Conservation (phyloP, 192 early-diverging fungal species). For the Coemansia sp. region DNA sequence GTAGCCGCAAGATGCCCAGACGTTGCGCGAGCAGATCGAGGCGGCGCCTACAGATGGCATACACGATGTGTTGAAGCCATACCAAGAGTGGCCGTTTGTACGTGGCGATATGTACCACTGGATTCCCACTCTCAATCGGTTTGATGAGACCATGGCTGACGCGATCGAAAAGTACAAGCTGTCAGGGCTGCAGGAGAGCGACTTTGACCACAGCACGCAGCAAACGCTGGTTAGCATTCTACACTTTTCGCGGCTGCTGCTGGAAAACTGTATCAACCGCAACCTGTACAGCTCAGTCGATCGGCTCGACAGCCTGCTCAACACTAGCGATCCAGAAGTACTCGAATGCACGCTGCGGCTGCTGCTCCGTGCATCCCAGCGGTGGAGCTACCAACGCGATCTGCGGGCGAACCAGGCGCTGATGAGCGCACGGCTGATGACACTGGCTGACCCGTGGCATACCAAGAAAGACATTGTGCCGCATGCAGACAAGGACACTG, state of each 20-base stretch:
- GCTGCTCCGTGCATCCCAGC: constrained; percentile 83
- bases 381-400: constrained; percentile 81
- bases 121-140: constrained; percentile 90
- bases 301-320: constrained; percentile 79
- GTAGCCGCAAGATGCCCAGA: constrained; percentile 53
- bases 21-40: constrained; percentile 51
- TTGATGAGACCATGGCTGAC: constrained; percentile 77
- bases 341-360: constrained; percentile 76
- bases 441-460: constrained; percentile 46
- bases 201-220: constrained; percentile 61
- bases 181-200: constrained; percentile 61
- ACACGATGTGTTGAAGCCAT: constrained; percentile 51
- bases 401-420: constrained; percentile 40
- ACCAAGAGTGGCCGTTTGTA: constrained; percentile 72
- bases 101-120: constrained; percentile 95
- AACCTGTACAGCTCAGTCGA: constrained; percentile 86
- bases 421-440: constrained; percentile 40
- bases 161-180: constrained; percentile 66
- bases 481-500: constrained; percentile 1
- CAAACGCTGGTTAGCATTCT: constrained; percentile 66
- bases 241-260: constrained; percentile 73
- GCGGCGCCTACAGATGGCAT: constrained; percentile 58
- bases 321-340: constrained; percentile 77
- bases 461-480: constrained; percentile 27
- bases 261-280: constrained; percentile 95